These are phyloP conservation scores for Cerioporus squamosus DNA, from an alignment of 1,284 basidiomycete genomes.

Conservation along the genomic window DNA sequence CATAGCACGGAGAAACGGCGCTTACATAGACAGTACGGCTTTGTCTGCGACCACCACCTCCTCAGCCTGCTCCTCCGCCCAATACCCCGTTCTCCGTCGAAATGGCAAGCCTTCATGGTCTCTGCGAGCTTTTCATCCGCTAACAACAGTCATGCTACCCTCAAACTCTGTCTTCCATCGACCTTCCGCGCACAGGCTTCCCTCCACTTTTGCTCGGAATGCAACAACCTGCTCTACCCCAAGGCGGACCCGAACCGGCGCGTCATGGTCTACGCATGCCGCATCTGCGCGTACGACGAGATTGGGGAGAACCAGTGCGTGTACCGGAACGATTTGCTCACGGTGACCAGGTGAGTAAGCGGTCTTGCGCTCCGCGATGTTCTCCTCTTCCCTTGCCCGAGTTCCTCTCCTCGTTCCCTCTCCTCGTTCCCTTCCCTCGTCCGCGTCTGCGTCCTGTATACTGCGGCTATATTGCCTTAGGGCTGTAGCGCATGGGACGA, in stretches of 20 bases:
- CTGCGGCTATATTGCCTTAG: too few species aligned
- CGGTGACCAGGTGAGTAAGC: conserved; percentile 83
- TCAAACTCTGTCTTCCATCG: not conserved
- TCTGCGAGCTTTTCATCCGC: not conserved
- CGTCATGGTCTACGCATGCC: conserved; percentile 90
- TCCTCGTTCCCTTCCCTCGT: not conserved
- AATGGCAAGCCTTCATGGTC: not conserved
- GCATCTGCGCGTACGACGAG: conserved; percentile 91
- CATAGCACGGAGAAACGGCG: too few species aligned
- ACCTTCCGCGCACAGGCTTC: conserved; percentile 55
- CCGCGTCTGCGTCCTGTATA: too few species aligned
- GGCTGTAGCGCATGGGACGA: too few species aligned
- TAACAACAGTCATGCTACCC: too few species aligned
- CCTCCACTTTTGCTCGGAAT: conserved; percentile 88
- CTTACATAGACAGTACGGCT: not conserved
- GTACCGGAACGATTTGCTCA: conserved; percentile 93
- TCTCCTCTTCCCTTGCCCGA: not conserved
- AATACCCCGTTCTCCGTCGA: not conserved
- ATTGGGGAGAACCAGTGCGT: conserved; percentile 88
- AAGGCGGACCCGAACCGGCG: conserved; percentile 88
- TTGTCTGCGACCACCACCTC: conserved; percentile 1
- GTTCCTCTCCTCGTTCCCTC: not conserved
- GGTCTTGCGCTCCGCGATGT: too few species aligned
- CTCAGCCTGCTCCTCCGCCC: not conserved
- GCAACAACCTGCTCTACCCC: conserved; percentile 95